These are phyloP conservation scores for Pythium scleroteichum DNA, from an alignment of 352 stramenopile species.

Conservation along the genomic window DNA sequence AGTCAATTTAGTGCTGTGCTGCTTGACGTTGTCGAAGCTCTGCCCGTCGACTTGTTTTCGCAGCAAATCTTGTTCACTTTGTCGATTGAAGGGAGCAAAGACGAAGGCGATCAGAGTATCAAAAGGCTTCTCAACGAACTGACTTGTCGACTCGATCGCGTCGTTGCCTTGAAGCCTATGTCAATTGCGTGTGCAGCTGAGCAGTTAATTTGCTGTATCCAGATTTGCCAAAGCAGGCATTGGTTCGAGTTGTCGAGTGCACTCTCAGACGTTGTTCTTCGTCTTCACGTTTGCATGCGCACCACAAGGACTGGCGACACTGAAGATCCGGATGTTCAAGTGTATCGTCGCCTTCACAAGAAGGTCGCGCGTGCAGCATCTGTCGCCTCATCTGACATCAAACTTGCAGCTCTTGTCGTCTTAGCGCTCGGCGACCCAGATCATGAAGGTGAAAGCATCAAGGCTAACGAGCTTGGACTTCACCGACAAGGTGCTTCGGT, in stretches of 20 bases:
- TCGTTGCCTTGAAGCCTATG: neutral
- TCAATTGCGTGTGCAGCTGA: constrained; percentile 4
- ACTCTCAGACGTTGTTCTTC: constrained; percentile 1
- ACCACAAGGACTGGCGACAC: neutral
- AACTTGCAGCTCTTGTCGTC: constrained; percentile 14
- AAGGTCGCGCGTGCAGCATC: constrained; percentile 9
- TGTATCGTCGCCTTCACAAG: constrained; percentile 3
- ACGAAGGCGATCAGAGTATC: neutral
- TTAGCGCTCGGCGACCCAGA: neutral
- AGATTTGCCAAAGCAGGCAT: neutral
- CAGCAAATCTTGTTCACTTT: constrained; percentile 21
- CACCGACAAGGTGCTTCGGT: constrained; percentile 1
- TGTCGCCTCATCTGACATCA: neutral
- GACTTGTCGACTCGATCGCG: neutral
- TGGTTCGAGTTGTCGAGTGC: neutral
- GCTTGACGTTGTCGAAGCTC: constrained; percentile 8
- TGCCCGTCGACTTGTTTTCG: constrained; percentile 19
- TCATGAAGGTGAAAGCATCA: neutral
- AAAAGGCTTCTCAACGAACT: constrained; percentile 8
- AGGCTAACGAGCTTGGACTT: neutral
- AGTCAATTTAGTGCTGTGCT: constrained; percentile 23
- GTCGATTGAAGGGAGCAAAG: neutral
- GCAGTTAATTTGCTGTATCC: constrained; percentile 10
- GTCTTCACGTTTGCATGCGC: constrained; percentile 5
- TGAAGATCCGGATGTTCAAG: neutral